These are phyloP conservation scores for Stentor roeselii DNA, from an alignment of 73 alveolate species.

Conservation along the genomic window DNA sequence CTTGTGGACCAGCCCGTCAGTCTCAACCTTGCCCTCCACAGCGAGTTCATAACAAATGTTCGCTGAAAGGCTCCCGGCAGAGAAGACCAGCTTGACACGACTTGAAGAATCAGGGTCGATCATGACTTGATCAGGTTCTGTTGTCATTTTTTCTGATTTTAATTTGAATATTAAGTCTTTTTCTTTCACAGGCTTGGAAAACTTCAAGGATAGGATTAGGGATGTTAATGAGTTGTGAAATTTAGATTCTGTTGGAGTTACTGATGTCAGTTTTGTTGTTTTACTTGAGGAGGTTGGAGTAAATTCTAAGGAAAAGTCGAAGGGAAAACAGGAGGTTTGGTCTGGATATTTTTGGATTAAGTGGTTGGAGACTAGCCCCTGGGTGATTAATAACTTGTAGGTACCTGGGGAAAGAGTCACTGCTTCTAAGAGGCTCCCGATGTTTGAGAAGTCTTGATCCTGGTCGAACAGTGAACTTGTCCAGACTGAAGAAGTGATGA, in stretches of 20 bases:
- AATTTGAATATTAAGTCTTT: neutral
- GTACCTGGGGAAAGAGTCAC: neutral
- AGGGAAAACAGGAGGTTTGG: neutral
- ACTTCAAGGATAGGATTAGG: neutral
- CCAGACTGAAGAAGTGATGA: neutral
- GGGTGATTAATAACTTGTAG: neutral
- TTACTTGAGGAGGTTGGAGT: neutral
- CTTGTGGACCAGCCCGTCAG: neutral
- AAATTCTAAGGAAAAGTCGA: neutral
- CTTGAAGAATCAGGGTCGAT: neutral
- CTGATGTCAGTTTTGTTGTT: neutral
- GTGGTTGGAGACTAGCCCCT: neutral
- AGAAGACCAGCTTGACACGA: neutral
- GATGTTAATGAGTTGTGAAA: neutral
- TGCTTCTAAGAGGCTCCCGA: neutral
- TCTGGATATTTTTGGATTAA: conserved; percentile 6
- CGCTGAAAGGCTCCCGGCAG: neutral
- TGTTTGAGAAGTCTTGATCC: neutral
- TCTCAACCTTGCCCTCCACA: neutral
- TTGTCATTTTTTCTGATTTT: neutral
- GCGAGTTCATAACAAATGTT: neutral
- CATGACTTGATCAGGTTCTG: neutral
- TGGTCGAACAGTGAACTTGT: neutral
- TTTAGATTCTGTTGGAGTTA: neutral
- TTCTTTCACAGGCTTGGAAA: neutral